Conservation (phyloP, 2,329 filamentous ascomycete species). For the Hypoxylon sp. region DNA sequence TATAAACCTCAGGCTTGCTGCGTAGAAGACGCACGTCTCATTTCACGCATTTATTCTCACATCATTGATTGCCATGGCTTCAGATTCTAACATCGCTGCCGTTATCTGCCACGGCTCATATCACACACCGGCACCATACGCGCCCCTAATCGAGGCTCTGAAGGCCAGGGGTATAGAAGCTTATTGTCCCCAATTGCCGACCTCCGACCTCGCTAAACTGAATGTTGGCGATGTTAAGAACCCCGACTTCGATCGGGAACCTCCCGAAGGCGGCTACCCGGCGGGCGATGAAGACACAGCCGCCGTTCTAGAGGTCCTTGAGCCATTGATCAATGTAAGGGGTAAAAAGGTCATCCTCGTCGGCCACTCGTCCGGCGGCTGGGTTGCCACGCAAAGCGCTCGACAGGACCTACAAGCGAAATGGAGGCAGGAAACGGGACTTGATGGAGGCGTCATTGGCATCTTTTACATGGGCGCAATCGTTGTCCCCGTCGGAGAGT, state of each 20-base stretch:
- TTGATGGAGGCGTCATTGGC: conserved; percentile 46
- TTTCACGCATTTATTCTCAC: background rate
- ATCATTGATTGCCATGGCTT: background rate
- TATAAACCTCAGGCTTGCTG: background rate
- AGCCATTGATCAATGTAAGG: conserved; percentile 27
- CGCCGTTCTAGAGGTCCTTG: conserved; percentile 25
- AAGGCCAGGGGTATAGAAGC: conserved; percentile 47
- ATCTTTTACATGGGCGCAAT: conserved; percentile 51
- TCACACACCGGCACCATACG: conserved; percentile 50
- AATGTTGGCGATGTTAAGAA: conserved; percentile 44
- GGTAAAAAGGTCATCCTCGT: conserved; percentile 50
- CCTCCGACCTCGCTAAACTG: conserved; percentile 46
- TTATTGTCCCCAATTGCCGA: conserved; percentile 53
- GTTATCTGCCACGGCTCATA: conserved; percentile 49
- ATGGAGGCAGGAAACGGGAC: conserved; percentile 34
- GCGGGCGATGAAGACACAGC: conserved; percentile 39
- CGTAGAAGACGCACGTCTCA: background rate
- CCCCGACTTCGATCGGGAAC: conserved; percentile 45
- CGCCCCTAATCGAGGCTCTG: conserved; percentile 45
- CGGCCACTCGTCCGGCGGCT: conserved; percentile 53
- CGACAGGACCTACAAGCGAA: conserved; percentile 47
- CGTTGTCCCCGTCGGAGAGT: conserved; percentile 51
- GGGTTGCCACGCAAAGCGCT: conserved; percentile 51
- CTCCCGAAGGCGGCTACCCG: conserved; percentile 50
- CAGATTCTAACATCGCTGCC: background rate